Base-by-base conservation (phyloP, 2,329 filamentous ascomycete genomes). In the Erysiphe pulchra region DNA sequence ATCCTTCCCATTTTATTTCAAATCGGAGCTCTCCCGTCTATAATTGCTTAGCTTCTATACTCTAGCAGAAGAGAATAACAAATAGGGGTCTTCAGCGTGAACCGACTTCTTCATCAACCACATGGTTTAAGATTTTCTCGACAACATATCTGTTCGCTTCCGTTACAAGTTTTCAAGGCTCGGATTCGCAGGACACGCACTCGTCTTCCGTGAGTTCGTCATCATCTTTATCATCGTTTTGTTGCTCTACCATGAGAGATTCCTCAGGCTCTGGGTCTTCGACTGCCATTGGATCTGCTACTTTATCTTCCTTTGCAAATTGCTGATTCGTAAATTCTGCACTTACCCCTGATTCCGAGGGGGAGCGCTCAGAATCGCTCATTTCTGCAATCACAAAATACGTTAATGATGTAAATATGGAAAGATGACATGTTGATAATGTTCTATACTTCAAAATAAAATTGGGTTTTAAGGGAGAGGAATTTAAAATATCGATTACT, bases 1-100 rank as follows among this genome's bases (percentile, higher is more conserved):
- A 90, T 2, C 81, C 81, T 51, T 81, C 73, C 82, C 82, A 90
- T 55, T 87, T 85, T 33, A 90, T 79, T 45, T 77, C 68, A 55
- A 79, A 85, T 42, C 68, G 66, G 0, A 75, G 54, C 4, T 59
- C 57, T 17, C 70, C 70, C 36, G 52, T 52, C 53, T 52, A 46
- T 37, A 31, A 16, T 2, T 14, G 42, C 50, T 49, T 48, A 51
- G 43, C 45, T 34, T n/a, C 24, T 24, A 32, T 14, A 11, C 24
- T 14, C 36, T 28, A 34, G 30, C 14, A 40, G 24, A 17, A n/a
- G 20, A 24, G 45, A 17, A 34, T 13, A 3, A 24, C 3, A 24
- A 24, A 3, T 24, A 24, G 20, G 6, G 3, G 6, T 24, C 6
- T 24, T 24, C 3, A 24, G 6, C 6, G 20, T 24, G 6, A 6